phyloP scores from a whole-genome alignment of 2,329 filamentous ascomycete genomes.

The Cytospora schulzeri region DNA sequence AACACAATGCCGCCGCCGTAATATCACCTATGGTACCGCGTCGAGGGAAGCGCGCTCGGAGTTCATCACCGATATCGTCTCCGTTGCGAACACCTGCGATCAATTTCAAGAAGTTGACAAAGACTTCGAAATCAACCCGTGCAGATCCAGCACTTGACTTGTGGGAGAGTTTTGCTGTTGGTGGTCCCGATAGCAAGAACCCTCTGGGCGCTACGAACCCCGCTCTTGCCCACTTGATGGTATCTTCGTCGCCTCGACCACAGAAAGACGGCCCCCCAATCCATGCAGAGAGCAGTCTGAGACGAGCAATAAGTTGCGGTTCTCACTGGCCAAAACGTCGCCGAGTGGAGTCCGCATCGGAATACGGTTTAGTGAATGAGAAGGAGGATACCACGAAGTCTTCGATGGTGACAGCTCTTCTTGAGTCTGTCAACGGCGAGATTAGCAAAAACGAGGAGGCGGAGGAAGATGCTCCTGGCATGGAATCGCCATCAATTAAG shows the following conservation, averaged over 20 bases:
- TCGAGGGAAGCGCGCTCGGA: slow-evolving; percentile 68
- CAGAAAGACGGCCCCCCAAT: slow-evolving; percentile 44
- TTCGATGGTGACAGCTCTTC: slow-evolving; percentile 61
- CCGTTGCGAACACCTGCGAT: slow-evolving; percentile 54
- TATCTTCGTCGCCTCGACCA: slow-evolving; percentile 70
- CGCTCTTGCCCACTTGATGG: slow-evolving; percentile 64
- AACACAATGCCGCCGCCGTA: slow-evolving; percentile 45
- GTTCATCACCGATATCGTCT: slow-evolving; percentile 73
- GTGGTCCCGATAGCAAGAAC: slow-evolving; percentile 46
- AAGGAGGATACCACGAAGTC: slow-evolving; percentile 52
- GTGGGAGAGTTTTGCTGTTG: slow-evolving; percentile 73
- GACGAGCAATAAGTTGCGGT: slow-evolving; percentile 70
- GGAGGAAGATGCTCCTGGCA: slow-evolving; percentile 35
- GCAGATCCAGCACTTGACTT: slow-evolving; percentile 73
- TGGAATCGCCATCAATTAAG: slow-evolving; percentile 48
- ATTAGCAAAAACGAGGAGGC: slow-evolving; percentile 47
- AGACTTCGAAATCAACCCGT: slow-evolving; percentile 65
- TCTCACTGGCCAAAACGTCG: slow-evolving; percentile 72
- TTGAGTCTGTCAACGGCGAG: slow-evolving; percentile 65
- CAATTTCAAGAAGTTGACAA: slow-evolving; percentile 60
- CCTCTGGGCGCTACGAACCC: slow-evolving; percentile 55
- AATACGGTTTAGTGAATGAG: slow-evolving; percentile 28
- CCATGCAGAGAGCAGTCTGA: slow-evolving; percentile 52
- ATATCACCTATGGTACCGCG: slow-evolving; percentile 53
- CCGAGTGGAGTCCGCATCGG: slow-evolving; percentile 53